These are phyloP conservation scores for Adansonia gregorii DNA, from an alignment of 441 rosid species.

Conservation along the genomic window DNA sequence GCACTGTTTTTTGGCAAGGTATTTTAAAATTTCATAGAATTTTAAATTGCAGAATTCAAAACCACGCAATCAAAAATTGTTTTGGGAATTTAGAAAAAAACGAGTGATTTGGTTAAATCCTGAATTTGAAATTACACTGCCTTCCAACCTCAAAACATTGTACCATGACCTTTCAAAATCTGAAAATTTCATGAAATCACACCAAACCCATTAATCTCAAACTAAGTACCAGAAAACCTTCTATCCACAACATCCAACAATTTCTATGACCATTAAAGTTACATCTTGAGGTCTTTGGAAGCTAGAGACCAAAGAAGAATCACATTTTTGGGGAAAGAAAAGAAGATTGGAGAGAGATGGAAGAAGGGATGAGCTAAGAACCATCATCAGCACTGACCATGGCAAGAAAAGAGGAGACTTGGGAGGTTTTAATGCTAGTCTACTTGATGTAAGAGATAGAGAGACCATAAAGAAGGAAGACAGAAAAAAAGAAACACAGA, in stretches of 20 bases:
- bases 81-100: not conserved
- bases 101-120: not conserved
- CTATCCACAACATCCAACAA: not conserved
- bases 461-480: no score
- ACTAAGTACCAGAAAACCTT: not conserved
- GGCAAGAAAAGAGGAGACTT: not conserved
- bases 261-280: not conserved
- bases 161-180: not conserved
- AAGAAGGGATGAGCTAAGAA: not conserved
- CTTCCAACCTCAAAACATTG: not conserved
- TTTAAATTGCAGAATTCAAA: not conserved
- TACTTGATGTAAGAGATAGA: not conserved
- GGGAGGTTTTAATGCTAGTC: constrained; percentile 2
- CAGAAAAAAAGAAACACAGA: not conserved
- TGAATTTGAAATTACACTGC: not conserved
- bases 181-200: not conserved
- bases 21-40: not conserved
- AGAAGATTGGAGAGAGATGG: not conserved
- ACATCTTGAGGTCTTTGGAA: constrained; percentile 9
- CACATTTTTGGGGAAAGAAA: no score
- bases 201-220: not conserved
- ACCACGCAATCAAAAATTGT: not conserved
- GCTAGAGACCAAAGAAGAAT: not conserved
- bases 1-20: not conserved
- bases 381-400: no score